phyloP scores from a whole-genome alignment of 495 filamentous ascomycete genomes.

The Letharia lupina region DNA sequence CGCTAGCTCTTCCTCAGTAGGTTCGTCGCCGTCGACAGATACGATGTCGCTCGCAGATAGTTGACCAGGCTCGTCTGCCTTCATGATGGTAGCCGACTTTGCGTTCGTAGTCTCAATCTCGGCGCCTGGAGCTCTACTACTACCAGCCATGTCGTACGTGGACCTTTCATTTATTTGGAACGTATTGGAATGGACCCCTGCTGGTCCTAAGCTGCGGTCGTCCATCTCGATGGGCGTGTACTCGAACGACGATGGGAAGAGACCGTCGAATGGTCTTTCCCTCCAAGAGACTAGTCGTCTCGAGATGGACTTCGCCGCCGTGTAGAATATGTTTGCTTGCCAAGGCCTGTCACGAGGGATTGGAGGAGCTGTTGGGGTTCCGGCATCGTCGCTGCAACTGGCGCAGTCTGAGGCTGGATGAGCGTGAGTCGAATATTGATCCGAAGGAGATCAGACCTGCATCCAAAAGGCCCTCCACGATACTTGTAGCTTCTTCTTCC shows the following conservation, averaged over 20 bases:
- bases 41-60: background rate
- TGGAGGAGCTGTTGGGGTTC: background rate
- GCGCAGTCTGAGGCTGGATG: background rate
- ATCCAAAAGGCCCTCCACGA: background rate
- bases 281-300: slow-evolving; percentile 2
- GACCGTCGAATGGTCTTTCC: background rate
- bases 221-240: slow-evolving; percentile 16
- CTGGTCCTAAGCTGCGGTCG: slow-evolving; percentile 7
- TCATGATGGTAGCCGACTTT: slow-evolving; percentile 3
- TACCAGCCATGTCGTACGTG: slow-evolving; percentile 19
- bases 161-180: slow-evolving; percentile 9
- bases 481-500: background rate
- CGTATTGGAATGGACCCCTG: slow-evolving; percentile 15
- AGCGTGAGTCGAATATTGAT: background rate
- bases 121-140: slow-evolving; percentile 17
- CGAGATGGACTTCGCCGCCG: slow-evolving; percentile 5
- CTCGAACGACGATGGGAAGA: slow-evolving; percentile 9
- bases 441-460: background rate
- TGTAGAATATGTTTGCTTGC: background rate
- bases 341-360: background rate
- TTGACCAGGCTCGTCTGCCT: slow-evolving; percentile 1
- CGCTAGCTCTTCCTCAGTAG: slow-evolving; percentile 43
- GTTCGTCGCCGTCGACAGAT: slow-evolving; percentile 15
- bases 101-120: slow-evolving; percentile 4
- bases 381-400: background rate